Evolutionary conservation across 2,329 filamentous ascomycete species (phyloP).

Genomic region (Hawksworthiomyces lignivorus): DNA sequence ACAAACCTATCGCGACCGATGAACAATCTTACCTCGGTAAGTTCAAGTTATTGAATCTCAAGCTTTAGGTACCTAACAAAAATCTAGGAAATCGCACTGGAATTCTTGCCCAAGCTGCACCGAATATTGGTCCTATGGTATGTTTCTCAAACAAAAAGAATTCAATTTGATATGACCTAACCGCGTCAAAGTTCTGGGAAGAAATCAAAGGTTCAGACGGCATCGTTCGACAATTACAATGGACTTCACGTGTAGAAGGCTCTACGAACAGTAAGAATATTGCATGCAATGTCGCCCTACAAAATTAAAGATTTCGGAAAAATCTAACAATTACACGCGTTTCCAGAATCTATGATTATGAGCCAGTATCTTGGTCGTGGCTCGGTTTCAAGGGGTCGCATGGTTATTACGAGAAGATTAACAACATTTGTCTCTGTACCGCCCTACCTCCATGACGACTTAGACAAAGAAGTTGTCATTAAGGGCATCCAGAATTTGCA

Average conservation of each 20-base stretch:
- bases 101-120: slow-evolving; percentile 54
- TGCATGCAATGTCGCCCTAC: background rate
- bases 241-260: slow-evolving; percentile 56
- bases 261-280: slow-evolving; percentile 16
- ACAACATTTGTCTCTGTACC: slow-evolving; percentile 46
- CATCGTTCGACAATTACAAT: slow-evolving; percentile 56
- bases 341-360: slow-evolving; percentile 27
- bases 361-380: slow-evolving; percentile 47
- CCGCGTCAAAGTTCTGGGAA: slow-evolving; percentile 38
- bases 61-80: slow-evolving; percentile 1
- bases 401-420: slow-evolving; percentile 49
- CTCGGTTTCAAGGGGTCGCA: slow-evolving; percentile 46
- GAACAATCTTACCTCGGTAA: slow-evolving; percentile 34
- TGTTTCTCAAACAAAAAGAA: slow-evolving; percentile 8
- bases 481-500: slow-evolving; percentile 47
- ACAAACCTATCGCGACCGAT: slow-evolving; percentile 37
- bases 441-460: slow-evolving; percentile 46
- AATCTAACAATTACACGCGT: too few species aligned
- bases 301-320: slow-evolving; percentile 9
- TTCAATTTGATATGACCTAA: too few species aligned
- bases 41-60: too few species aligned
- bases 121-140: slow-evolving; percentile 11
- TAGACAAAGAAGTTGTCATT: slow-evolving; percentile 52
- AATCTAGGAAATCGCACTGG: slow-evolving; percentile 38
- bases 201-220: slow-evolving; percentile 51